Evolutionary conservation across 2,329 filamentous ascomycete species (phyloP), one percentile per base, ranked within the genome.

Genomic region (Alternaria novae-zelandiae): DNA sequence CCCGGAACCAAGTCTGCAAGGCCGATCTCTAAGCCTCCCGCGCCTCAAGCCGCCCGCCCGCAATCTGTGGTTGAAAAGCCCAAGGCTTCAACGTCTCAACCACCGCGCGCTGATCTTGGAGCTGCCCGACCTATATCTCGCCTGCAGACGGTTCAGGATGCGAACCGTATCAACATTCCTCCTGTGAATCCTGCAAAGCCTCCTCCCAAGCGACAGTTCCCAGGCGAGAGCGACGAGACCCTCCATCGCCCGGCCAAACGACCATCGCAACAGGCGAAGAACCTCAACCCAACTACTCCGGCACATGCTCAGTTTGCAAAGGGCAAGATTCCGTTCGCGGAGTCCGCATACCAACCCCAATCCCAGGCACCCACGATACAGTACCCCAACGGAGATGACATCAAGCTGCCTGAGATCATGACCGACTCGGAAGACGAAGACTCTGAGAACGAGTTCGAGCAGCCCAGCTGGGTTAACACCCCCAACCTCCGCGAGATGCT

Each of bases 391-490:
- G 93, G 94, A 64, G 96, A 99, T 63, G 88, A 87, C 55, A 97
- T 99, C 73, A 91, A 96, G 70, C 88, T 99, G 4, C 95, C 96
- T 0, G 96, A 99, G 71, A 98, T 99, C 71, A 89, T 94, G 67
- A 98, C 96, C 2, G 96, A 99, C 77, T 94, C 93, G 28, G 94
- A 97, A 73, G 93, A 97, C 63, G 91, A 95, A 53, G 91, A 95
- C 64, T 88, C 86, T 3, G 84, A 87, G 46, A 87, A 88, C 13
- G 86, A 86, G 32, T 89, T 92, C 74, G 83, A 82, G 57, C 87
- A 93, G 15, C 92, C 93, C 3, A 88, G 89, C 8, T 99, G 96
- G 96, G 94, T 93, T 5, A 91, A 97, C 75, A 93, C 93, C 3
- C 94, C 95, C 11, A 91, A 93, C 67, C 87, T 99, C 49, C 88